Base-by-base conservation (phyloP, 305 asterid genomes). In the Fraxinus dipetala region DNA sequence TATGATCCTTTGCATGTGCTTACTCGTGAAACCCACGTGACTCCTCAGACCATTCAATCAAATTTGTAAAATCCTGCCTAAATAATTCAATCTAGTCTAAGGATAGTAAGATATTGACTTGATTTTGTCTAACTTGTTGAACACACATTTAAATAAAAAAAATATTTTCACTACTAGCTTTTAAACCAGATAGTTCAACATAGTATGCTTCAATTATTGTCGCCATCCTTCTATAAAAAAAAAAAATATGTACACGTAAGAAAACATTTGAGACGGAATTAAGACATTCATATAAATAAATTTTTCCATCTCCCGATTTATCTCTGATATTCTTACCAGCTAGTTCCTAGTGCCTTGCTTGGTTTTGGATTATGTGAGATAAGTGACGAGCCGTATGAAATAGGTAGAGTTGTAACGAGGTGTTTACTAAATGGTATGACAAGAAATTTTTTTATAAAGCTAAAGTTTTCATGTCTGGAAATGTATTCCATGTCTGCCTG, bases 21-120 rank as follows among this genome's bases (percentile, higher is more conserved):
- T 79, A 35, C 70, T 88, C 89, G 87, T 88, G 89, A 84, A 84
- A 78, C 87, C 85, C 90, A 88, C 88, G 78, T 84, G 90, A 85
- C 81, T 28, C 76, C 86, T 9, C 85, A 82, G 82, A 75, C 85
- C 83, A 18, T 51, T 70, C 40, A 81, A 26, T 56, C 86, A 76
- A 59, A 75, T 32, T 72, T 78, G 81, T 83, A 88, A 30, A 69
- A 74, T 80, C 85, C 36, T 24, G 83, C 70, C 76, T 14, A n/a
- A 48, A 22, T 56, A 80, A 43, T 70, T 70, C 43, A 70, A 73
- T 24, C 69, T 8, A 48, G 20, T 16, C 61, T 48, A 16, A 14
- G 8, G 61, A 48, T 48, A 48, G 22, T 16, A 48, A 16, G 20
- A 48, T 48, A 16, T 48, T 16, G 8, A 14, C 65, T n/a, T 54